These are phyloP conservation scores for Starmera pachycereana DNA, from an alignment of 805 yeast species.

Conservation along the genomic window DNA sequence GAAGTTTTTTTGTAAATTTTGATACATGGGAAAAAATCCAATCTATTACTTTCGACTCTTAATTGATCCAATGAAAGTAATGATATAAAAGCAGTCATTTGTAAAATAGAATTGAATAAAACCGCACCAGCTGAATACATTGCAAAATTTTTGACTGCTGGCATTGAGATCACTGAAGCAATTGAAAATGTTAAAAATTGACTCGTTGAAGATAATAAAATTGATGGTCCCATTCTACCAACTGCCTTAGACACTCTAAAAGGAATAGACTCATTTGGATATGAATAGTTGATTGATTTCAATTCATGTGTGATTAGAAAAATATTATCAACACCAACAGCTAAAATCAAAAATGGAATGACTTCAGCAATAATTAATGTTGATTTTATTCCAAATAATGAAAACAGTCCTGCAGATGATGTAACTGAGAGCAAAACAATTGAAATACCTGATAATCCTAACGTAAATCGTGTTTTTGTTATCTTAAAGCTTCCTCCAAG, in stretches of 20 bases:
- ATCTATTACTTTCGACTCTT: slow-evolving; percentile 45
- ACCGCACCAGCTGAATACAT: slow-evolving; percentile 84
- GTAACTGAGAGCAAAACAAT: slow-evolving; percentile 75
- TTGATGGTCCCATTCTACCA: slow-evolving; percentile 78
- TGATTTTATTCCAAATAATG: slow-evolving; percentile 68
- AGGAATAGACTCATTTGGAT: slow-evolving; percentile 39
- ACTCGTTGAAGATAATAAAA: slow-evolving; percentile 62
- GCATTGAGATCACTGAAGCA: slow-evolving; percentile 83
- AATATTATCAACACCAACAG: slow-evolving; percentile 94
- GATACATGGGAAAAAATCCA: slow-evolving; percentile 56
- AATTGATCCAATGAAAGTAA: slow-evolving; percentile 57
- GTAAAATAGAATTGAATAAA: slow-evolving; percentile 62
- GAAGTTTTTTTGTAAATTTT: slow-evolving; percentile 11
- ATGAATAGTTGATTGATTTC: slow-evolving; percentile 37
- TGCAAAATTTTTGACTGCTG: slow-evolving; percentile 93
- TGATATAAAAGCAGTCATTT: slow-evolving; percentile 73
- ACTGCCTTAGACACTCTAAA: slow-evolving; percentile 55
- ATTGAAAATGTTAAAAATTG: slow-evolving; percentile 74
- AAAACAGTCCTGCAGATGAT: slow-evolving; percentile 75
- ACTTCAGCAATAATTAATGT: slow-evolving; percentile 94
- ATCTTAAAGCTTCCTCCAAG: slow-evolving; percentile 43
- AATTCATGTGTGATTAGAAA: slow-evolving; percentile 79
- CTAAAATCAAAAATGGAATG: slow-evolving; percentile 84
- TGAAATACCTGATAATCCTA: slow-evolving; percentile 77
- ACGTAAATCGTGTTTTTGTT: slow-evolving; percentile 49